phyloP scores from a whole-genome alignment of 352 stramenopile species.

The Phytophthora vignae region DNA sequence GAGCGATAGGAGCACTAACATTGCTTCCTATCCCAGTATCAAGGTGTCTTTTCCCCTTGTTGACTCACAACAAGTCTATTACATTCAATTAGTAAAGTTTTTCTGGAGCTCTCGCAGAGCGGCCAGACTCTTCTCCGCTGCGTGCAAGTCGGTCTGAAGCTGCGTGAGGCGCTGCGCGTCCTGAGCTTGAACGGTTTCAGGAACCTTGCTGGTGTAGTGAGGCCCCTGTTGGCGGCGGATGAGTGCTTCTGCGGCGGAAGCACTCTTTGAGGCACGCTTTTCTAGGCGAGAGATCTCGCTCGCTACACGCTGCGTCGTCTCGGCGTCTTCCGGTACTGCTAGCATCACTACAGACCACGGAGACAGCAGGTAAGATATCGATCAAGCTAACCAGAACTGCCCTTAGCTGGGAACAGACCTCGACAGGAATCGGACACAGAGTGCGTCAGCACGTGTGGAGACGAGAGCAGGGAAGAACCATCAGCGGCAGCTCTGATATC shows the following conservation, averaged over 20 bases:
- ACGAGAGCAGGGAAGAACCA: constrained; percentile 9
- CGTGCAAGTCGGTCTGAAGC: constrained; percentile 63
- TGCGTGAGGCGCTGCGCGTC: constrained; percentile 64
- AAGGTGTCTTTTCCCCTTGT: no score
- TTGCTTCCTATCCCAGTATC: no score
- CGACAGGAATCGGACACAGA: constrained; percentile 63
- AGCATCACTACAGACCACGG: constrained; percentile 54
- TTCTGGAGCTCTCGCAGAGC: constrained; percentile 63
- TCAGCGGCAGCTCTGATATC: constrained; percentile 25
- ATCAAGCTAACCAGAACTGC: not conserved
- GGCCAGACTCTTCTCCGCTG: constrained; percentile 59
- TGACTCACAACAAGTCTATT: constrained; percentile 11
- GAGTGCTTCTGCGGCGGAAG: constrained; percentile 55
- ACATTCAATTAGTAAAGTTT: constrained; percentile 50
- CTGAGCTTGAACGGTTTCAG: constrained; percentile 68
- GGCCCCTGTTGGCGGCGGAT: constrained; percentile 46
- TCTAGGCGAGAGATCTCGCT: constrained; percentile 69
- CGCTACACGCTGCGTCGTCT: constrained; percentile 71
- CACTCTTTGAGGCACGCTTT: constrained; percentile 70
- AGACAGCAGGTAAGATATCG: not conserved
- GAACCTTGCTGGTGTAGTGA: constrained; percentile 74
- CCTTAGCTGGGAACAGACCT: constrained; percentile 36
- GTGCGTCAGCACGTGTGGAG: constrained; percentile 51
- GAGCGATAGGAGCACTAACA: no score
- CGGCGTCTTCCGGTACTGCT: constrained; percentile 64